Conservation (phyloP, 768 basidiomycete genomes). For the Leccinum sublutescens region DNA sequence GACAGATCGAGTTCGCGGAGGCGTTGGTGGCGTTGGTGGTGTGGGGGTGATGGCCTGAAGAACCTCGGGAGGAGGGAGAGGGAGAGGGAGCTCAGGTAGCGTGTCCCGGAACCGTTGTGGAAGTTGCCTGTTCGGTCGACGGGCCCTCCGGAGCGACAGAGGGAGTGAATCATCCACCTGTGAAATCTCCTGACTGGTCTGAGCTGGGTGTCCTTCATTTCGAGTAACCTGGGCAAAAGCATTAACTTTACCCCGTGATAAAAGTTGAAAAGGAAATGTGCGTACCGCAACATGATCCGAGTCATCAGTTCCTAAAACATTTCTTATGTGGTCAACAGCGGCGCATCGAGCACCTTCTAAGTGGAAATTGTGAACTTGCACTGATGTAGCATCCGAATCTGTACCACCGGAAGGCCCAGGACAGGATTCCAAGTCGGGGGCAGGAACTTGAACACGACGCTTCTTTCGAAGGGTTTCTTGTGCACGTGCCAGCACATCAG, state of each 20-base stretch:
- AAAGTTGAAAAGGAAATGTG: neutral
- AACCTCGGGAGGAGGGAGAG: neutral
- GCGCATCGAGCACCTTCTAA: no score
- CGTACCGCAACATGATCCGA: no score
- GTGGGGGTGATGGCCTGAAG: neutral
- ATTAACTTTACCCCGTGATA: neutral
- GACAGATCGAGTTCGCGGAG: neutral
- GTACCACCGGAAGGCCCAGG: no score
- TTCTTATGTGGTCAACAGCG: no score
- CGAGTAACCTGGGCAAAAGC: neutral
- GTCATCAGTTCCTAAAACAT: no score
- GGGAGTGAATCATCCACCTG: no score
- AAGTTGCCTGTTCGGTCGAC: neutral
- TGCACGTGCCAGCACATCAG: neutral
- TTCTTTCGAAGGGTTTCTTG: no score
- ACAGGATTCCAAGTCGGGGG: neutral
- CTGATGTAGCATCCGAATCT: no score
- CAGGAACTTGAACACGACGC: no score
- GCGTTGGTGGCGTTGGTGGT: neutral
- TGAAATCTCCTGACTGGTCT: neutral
- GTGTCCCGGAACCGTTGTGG: neutral
- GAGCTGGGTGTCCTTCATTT: neutral
- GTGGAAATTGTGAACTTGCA: no score
- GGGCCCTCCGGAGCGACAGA: neutral
- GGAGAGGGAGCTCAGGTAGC: neutral